Evolutionary conservation across 345 rosid species (phyloP).

Genomic region (Brassica carinata): DNA sequence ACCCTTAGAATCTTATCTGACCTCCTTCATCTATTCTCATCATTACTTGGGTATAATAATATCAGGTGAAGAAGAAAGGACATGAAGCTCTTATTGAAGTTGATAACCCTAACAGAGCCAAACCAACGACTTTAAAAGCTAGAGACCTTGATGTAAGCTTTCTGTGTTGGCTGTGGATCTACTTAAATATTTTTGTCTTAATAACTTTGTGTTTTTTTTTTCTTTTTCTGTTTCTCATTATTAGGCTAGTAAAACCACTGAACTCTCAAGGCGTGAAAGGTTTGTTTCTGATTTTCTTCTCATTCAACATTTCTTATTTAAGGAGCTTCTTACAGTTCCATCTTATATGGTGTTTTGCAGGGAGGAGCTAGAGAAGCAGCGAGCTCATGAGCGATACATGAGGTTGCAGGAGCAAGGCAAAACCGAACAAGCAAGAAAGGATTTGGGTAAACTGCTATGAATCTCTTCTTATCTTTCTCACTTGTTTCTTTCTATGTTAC

Average conservation of each 20-base stretch:
- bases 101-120: slow-evolving; percentile 80
- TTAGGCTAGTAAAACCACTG: slow-evolving; percentile 75
- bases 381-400: slow-evolving; percentile 96
- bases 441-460: slow-evolving; percentile 55
- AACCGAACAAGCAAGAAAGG: slow-evolving; percentile 94
- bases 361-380: slow-evolving; percentile 94
- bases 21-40: not conserved
- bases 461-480: not conserved
- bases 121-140: slow-evolving; percentile 73
- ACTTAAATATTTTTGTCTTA: not conserved
- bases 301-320: not conserved
- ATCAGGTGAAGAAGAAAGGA: slow-evolving; percentile 78
- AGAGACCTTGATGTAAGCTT: slow-evolving; percentile 72
- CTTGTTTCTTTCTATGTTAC: not conserved
- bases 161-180: not conserved
- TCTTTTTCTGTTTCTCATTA: not conserved
- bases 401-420: slow-evolving; percentile 98
- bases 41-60: not conserved
- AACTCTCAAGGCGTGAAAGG: slow-evolving; percentile 99
- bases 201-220: not conserved
- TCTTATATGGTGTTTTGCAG: slow-evolving; percentile 41
- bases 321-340: not conserved
- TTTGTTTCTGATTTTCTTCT: slow-evolving; percentile 28
- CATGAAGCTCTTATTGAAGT: slow-evolving; percentile 75
- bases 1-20: not conserved